phyloP scores from a whole-genome alignment of 176 grass and related monocot species.

The Canna indica region DNA sequence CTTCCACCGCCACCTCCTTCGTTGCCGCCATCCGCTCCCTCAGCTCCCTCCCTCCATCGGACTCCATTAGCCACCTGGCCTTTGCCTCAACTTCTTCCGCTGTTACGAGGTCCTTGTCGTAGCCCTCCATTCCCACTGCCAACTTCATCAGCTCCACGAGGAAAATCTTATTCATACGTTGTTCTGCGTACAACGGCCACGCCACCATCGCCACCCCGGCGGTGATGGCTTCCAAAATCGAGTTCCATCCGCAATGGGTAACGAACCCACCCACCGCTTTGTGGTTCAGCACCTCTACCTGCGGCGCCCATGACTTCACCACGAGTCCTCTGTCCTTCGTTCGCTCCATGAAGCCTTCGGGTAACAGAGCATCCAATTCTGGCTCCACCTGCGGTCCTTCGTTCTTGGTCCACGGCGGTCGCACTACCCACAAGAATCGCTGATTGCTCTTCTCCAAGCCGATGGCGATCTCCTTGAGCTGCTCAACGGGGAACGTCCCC shows the following conservation, averaged over 20 bases:
- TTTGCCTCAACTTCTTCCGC: constrained; percentile 9
- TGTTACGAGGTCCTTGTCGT: background rate
- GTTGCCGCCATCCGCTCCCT: background rate
- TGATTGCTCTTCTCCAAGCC: constrained; percentile 19
- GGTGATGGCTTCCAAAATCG: background rate
- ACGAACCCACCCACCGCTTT: constrained; percentile 18
- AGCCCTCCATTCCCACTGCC: constrained; percentile 3
- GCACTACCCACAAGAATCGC: constrained; percentile 21
- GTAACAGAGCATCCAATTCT: background rate
- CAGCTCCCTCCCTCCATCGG: background rate
- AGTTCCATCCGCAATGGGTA: constrained; percentile 46
- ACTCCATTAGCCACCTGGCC: constrained; percentile 1
- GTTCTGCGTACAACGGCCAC: constrained; percentile 6
- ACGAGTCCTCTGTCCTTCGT: background rate
- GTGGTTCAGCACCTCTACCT: constrained; percentile 23
- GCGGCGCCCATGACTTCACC: constrained; percentile 5
- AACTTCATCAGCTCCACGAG: background rate
- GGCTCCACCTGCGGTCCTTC: constrained; percentile 8
- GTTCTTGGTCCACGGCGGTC: constrained; percentile 22
- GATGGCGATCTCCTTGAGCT: constrained; percentile 17
- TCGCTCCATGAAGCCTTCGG: constrained; percentile 5
- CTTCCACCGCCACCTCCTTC: background rate
- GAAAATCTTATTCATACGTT: background rate
- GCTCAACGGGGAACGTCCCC: constrained; percentile 9
- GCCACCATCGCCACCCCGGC: constrained; percentile 5